These are phyloP conservation scores for Arabidopsis hybrid DNA, from an alignment of 441 rosid species.

Conservation along the genomic window DNA sequence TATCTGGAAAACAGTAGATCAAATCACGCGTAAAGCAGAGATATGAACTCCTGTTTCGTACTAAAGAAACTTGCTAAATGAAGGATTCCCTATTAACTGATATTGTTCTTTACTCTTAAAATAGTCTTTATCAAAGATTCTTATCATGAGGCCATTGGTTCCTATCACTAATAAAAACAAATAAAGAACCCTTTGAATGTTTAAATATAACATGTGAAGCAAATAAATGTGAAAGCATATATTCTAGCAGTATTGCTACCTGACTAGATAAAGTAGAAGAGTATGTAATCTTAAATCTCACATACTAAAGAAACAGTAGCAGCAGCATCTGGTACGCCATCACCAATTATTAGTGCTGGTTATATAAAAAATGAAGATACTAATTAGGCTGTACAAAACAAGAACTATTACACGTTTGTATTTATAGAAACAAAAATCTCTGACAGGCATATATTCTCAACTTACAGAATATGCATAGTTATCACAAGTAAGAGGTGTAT, in stretches of 20 bases:
- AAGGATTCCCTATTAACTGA: constrained; percentile 26
- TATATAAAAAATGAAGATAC: constrained; percentile 17
- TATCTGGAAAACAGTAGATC: constrained; percentile 21
- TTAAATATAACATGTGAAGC: constrained; percentile 17
- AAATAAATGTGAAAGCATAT: constrained; percentile 35
- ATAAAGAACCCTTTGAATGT: constrained; percentile 5
- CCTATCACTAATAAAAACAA: constrained; percentile 21
- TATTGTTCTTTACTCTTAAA: constrained; percentile 39
- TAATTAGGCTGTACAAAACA: constrained; percentile 22
- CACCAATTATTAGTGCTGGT: constrained; percentile 27
- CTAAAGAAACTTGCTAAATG: constrained; percentile 28
- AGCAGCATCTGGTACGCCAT: constrained; percentile 45
- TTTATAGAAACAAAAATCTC: constrained; percentile 25
- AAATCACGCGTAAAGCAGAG: constrained; percentile 4
- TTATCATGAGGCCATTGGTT: constrained; percentile 35
- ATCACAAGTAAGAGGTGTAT: constrained; percentile 28
- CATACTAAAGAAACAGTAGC: constrained; percentile 33
- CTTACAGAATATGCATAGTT: constrained; percentile 32
- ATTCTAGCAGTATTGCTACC: constrained; percentile 45
- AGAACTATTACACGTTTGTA: constrained; percentile 31
- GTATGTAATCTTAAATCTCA: constrained; percentile 13
- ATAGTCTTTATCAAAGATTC: constrained; percentile 36
- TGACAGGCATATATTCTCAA: constrained; percentile 39
- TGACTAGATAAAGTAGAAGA: constrained; percentile 50
- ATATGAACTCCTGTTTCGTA: background rate